Conservation (phyloP, 495 filamentous ascomycete species). For the Diplogelasinospora grovesii region DNA sequence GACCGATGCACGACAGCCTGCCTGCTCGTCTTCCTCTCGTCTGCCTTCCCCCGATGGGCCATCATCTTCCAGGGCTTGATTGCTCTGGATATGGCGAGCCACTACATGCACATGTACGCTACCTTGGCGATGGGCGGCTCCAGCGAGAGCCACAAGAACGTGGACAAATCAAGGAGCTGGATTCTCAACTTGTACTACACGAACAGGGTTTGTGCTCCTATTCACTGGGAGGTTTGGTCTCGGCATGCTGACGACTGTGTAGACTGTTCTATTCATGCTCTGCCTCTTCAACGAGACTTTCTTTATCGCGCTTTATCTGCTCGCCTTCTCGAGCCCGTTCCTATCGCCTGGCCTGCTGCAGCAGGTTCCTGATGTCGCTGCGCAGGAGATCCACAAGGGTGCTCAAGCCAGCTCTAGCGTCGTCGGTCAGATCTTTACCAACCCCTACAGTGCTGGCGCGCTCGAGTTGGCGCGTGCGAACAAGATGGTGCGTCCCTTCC, state of each 20-base stretch:
- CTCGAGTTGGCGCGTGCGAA: constrained; percentile 86
- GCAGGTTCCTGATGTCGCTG: constrained; percentile 37
- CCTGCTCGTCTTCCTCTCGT: constrained; percentile 85
- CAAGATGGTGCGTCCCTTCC: constrained; percentile 74
- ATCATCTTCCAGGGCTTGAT: constrained; percentile 92
- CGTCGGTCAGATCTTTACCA: constrained; percentile 60
- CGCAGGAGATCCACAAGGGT: constrained; percentile 53
- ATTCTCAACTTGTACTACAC: constrained; percentile 93
- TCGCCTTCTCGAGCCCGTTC: constrained; percentile 86
- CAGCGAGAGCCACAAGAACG: constrained; percentile 84
- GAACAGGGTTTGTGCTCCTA: constrained; percentile 63
- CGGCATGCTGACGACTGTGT: no score
- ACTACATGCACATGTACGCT: constrained; percentile 99
- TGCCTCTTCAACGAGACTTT: constrained; percentile 90
- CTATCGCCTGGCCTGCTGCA: constrained; percentile 76
- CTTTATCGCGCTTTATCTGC: constrained; percentile 95
- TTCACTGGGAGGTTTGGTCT: no score
- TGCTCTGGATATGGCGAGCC: constrained; percentile 82
- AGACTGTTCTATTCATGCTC: constrained; percentile 88
- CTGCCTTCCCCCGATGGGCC: constrained; percentile 86
- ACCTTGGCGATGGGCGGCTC: constrained; percentile 74
- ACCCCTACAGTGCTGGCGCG: constrained; percentile 84
- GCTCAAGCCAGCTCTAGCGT: constrained; percentile 59
- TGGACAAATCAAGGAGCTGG: constrained; percentile 70
- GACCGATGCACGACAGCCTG: constrained; percentile 87